These are phyloP conservation scores for Fusarium humuli DNA, from an alignment of 2,329 filamentous ascomycete species.

Conservation along the genomic window DNA sequence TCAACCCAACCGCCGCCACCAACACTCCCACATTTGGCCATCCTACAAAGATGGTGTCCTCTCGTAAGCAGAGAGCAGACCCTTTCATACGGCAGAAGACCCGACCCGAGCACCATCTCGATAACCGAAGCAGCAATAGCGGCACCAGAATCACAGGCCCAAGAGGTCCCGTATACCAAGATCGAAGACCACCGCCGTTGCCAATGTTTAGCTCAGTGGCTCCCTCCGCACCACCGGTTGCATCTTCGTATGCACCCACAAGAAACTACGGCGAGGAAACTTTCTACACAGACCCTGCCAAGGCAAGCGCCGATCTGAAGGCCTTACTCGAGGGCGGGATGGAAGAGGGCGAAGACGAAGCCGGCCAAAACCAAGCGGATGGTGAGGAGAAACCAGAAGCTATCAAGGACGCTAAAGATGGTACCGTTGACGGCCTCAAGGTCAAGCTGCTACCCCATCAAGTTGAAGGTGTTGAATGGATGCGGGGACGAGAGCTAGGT, in stretches of 20 bases:
- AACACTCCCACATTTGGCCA: constrained; percentile 53
- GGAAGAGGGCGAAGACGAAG: constrained; percentile 72
- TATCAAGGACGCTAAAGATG: constrained; percentile 57
- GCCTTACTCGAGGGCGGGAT: constrained; percentile 84
- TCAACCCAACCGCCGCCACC: constrained; percentile 24
- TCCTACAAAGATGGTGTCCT: constrained; percentile 59
- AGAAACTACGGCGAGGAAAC: constrained; percentile 56
- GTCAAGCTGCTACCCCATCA: constrained; percentile 94
- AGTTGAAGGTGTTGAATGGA: constrained; percentile 93
- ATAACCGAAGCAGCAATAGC: constrained; percentile 45
- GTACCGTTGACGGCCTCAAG: constrained; percentile 78
- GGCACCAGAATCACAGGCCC: constrained; percentile 61
- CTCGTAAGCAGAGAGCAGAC: constrained; percentile 66
- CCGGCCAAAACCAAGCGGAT: constrained; percentile 47
- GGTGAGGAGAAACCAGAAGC: constrained; percentile 40
- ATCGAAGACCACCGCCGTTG: constrained; percentile 60
- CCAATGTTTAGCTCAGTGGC: constrained; percentile 61
- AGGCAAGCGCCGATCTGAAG: constrained; percentile 82
- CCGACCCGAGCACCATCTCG: constrained; percentile 68
- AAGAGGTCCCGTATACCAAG: constrained; percentile 58
- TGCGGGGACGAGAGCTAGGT: constrained; percentile 91
- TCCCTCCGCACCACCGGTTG: constrained; percentile 17
- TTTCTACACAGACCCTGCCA: constrained; percentile 76
- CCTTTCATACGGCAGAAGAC: constrained; percentile 66
- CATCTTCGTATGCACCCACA: constrained; percentile 18